Conservation (phyloP, 2,329 filamentous ascomycete genomes). For the Colletotrichum plurivorum region DNA sequence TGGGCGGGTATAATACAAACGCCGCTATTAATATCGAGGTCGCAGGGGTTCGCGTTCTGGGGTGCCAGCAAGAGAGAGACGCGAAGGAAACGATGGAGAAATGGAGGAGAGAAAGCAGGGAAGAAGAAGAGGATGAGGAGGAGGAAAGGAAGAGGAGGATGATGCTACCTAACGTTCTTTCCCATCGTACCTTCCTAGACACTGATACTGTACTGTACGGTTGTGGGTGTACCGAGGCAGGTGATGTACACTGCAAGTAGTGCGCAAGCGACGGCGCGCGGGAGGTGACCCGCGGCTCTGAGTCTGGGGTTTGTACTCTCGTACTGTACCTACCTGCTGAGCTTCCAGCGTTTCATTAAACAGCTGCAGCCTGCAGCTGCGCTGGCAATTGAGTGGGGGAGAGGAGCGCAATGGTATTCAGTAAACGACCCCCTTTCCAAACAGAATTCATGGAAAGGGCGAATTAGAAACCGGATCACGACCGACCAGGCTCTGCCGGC, state of each 20-base stretch:
- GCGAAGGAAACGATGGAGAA: conserved; percentile 23
- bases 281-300: conserved; percentile 28
- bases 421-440: conserved; percentile 8
- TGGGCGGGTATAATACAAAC: conserved; percentile 34
- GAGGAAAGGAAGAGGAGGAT: conserved; percentile 7
- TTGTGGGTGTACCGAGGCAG: neutral
- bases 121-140: neutral
- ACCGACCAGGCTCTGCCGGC: neutral
- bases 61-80: conserved; percentile 24
- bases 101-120: neutral
- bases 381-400: conserved; percentile 31
- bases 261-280: conserved; percentile 23
- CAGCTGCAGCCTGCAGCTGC: conserved; percentile 6
- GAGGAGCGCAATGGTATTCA: neutral
- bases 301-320: conserved; percentile 18
- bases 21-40: conserved; percentile 31
- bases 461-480: conserved; percentile 16
- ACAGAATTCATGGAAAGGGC: neutral
- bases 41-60: conserved; percentile 26
- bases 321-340: neutral
- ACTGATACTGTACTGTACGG: neutral
- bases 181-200: too few species aligned
- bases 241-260: neutral
- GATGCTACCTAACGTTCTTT: too few species aligned
- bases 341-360: conserved; percentile 24